Evolutionary conservation across 1,139 yeast species (phyloP).

Genomic region (Suhomyces guaymorum): DNA sequence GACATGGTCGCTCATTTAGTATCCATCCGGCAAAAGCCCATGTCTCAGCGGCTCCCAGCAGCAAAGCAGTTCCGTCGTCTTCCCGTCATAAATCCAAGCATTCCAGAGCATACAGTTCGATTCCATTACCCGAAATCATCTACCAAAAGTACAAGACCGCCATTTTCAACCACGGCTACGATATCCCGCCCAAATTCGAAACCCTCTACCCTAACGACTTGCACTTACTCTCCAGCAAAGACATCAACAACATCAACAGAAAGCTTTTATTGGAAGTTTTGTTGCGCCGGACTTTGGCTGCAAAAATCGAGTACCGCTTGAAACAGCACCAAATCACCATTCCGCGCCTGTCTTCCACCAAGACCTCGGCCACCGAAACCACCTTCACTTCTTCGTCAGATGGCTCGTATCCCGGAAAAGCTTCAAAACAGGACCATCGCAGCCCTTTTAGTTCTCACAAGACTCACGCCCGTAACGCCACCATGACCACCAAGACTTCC

Average conservation of each 20-base stretch:
- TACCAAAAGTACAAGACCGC: slow-evolving; percentile 28
- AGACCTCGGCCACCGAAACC: slow-evolving; percentile 12
- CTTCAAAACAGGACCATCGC: not conserved
- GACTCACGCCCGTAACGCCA: not conserved
- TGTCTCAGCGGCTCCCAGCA: not conserved
- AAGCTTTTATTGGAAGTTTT: slow-evolving; percentile 39
- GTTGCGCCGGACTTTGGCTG: slow-evolving; percentile 45
- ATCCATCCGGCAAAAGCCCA: slow-evolving; percentile 3
- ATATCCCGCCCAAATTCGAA: slow-evolving; percentile 30
- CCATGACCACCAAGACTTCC: slow-evolving; percentile 11
- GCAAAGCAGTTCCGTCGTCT: not conserved
- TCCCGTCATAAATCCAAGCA: slow-evolving; percentile 1
- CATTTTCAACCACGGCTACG: slow-evolving; percentile 27
- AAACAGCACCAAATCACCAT: slow-evolving; percentile 16
- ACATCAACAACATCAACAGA: slow-evolving; percentile 33
- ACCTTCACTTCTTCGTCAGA: slow-evolving; percentile 7
- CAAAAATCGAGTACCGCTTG: slow-evolving; percentile 42
- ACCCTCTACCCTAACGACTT: slow-evolving; percentile 35
- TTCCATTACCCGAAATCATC: slow-evolving; percentile 14
- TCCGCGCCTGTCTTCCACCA: slow-evolving; percentile 10
- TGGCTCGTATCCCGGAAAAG: slow-evolving; percentile 1
- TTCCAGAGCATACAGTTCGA: slow-evolving; percentile 8
- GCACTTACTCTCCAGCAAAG: slow-evolving; percentile 24
- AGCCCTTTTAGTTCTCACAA: slow-evolving; percentile 1
- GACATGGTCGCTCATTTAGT: slow-evolving; percentile 1